Base-by-base conservation (phyloP, 768 basidiomycete species). In the Mycena amicta region DNA sequence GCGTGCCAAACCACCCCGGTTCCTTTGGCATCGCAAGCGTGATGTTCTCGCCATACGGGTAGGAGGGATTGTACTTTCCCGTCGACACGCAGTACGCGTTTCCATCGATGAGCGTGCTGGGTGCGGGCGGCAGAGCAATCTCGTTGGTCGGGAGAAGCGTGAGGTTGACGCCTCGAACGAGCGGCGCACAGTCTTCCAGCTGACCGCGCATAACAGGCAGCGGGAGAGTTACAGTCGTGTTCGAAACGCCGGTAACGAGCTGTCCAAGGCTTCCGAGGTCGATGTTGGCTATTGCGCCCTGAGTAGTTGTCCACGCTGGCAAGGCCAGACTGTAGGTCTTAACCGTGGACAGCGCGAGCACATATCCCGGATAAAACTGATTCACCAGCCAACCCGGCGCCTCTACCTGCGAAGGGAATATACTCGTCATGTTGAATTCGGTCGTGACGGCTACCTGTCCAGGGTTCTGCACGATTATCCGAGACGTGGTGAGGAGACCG, bases 271-370 rank as follows among this genome's bases (percentile, higher is more conserved):
- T 20, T 2, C 11, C 28, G 1, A 26, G n/a, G 37, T 60, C 50
- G 18, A 60, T 2, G n/a, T 55, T 26, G 2, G 37, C 58, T 8
- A 60, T n/a, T 26, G 58, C 47, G 5, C 29, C 58, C 6, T 4
- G 39, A 22, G 47, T 5, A 5, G 53, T 43, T 6, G 53, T 55
- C 58, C 58, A 60, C 2, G 46, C 41, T 0, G 58, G 58, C 2
- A 60, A 23, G 1, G 58, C 45, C 2, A 60, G 47, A 29, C 50
- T 47, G 30, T 55, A 60, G 8, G 39, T 51, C 40, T 29, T 4
- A 16, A 60, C 54, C 33, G 54, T 52, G 1, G 58, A 60, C 2
- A 60, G 50, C 11, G 58, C 58, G 12, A 60, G 41, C 2, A 51
- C 49, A 37, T 50, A 20, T 12, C n/a, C 25, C 13, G 53, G 37